Percentiles rank a stretch among this genome's conserved stretches.
Evolutionary conservation across 1,284 basidiomycete genomes (phyloP).

Genomic region (Sparassis latifolia): DNA sequence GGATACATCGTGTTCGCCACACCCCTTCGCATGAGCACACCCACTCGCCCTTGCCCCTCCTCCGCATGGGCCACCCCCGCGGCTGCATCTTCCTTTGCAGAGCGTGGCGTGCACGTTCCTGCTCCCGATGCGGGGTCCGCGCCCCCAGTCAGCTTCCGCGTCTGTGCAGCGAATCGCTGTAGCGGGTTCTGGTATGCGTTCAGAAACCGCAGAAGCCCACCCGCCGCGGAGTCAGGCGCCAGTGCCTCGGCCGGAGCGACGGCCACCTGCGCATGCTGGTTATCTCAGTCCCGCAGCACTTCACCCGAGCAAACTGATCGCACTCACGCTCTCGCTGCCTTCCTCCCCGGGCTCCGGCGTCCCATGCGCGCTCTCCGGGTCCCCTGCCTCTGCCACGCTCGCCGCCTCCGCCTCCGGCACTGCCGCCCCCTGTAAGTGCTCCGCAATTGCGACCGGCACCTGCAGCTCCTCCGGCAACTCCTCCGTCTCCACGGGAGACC

Average conservation of each 20-base stretch:
- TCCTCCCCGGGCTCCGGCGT: slow-evolving; percentile 22
- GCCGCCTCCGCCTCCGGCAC: slow-evolving; percentile 18
- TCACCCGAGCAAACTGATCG: no score
- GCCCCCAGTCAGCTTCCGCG: slow-evolving; percentile 16
- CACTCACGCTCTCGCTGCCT: slow-evolving; percentile 21
- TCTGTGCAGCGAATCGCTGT: slow-evolving; percentile 29
- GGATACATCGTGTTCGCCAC: slow-evolving; percentile 27
- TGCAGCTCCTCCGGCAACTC: slow-evolving; percentile 55
- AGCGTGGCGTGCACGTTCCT: background rate
- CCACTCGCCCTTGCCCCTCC: slow-evolving; percentile 5
- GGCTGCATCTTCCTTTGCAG: background rate
- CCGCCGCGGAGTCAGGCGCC: slow-evolving; percentile 19
- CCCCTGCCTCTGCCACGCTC: slow-evolving; percentile 24
- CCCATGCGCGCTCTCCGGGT: slow-evolving; percentile 24
- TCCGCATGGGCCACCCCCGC: slow-evolving; percentile 1
- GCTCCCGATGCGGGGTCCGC: slow-evolving; percentile 13
- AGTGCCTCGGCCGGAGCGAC: slow-evolving; percentile 15
- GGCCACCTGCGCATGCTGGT: slow-evolving; percentile 8
- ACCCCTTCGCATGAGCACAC: slow-evolving; percentile 7
- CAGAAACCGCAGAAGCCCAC: slow-evolving; percentile 37
- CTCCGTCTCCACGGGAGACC: slow-evolving; percentile 40
- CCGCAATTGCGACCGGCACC: slow-evolving; percentile 57
- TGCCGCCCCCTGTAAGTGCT: slow-evolving; percentile 43
- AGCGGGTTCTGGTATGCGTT: slow-evolving; percentile 40
- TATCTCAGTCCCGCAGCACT: slow-evolving; percentile 1